Base-by-base conservation (phyloP, 192 early-diverging fungal species). In the Geranomyces variabilis region DNA sequence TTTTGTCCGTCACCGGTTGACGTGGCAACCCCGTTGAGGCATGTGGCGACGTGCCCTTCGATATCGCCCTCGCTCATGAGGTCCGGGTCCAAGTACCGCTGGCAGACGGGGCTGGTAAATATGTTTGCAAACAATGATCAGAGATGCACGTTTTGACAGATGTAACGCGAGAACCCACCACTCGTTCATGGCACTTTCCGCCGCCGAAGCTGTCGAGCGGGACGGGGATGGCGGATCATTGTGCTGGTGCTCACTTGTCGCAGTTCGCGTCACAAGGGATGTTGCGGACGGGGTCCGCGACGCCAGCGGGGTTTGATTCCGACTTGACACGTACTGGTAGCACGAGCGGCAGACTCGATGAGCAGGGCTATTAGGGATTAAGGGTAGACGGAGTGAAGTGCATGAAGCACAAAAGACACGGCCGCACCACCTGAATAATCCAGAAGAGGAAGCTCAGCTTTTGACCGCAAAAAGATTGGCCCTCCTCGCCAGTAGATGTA, bases 321-420 rank as follows among this genome's bases (percentile, higher is more conserved):
- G 63, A 21, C 60, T 62, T 9, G 72, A 75, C 1, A 89, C 61
- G 5, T 79, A 63, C 17, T 46, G 58, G 15, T 68, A 77, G 68
- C 89, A 91, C 17, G 78, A 45, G 46, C 83, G 78, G 75, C 90
- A 91, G n/a, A 83, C 88, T 31, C 90, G 86, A 15, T 86, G 77
- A 24, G 69, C 71, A 9, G 63, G 36, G 73, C 77, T 80, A 48
- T 62, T 83, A 67, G 83, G 76, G 1, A 83, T 79, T 22, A 92
- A 67, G 45, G 77, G 80, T 7, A 63, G 34, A 17, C 41, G 83
- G 71, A 33, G 89, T 7, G 84, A 83, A 5, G 90, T 91, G 77
- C 93, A 96, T 21, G 72, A 77, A 71, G 92, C 92, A 76, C 94
- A 96, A 34, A 93, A 90, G 55, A 96, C 80, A 31, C 86, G 78